Evolutionary conservation across 768 basidiomycete species (phyloP).

Genomic region (Xanthoconium purpureum): DNA sequence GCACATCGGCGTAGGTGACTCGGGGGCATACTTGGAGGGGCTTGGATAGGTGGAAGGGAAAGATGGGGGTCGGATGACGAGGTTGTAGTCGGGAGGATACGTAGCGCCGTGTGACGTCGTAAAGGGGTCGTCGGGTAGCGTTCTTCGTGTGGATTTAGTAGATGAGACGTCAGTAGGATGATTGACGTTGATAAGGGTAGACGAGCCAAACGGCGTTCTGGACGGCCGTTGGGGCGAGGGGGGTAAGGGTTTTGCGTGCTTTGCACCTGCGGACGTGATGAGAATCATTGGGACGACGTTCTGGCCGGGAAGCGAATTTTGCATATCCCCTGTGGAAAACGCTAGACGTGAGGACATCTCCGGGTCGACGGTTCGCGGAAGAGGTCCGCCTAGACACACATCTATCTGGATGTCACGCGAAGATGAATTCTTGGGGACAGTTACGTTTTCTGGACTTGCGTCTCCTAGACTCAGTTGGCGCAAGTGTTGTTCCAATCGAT

Average conservation of each 20-base stretch:
- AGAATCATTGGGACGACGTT: constrained; percentile 20
- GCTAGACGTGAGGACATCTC: background rate
- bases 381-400: background rate
- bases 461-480: constrained; percentile 19
- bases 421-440: background rate
- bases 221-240: constrained; percentile 7
- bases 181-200: constrained; percentile 10
- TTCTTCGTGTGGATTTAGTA: background rate
- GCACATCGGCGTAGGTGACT: constrained; percentile 28
- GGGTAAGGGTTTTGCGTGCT: constrained; percentile 21
- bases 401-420: constrained; percentile 9
- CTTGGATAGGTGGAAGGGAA: background rate
- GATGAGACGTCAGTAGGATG: background rate
- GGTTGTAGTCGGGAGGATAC: background rate
- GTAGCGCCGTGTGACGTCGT: background rate
- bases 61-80: constrained; percentile 16
- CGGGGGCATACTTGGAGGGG: constrained; percentile 5
- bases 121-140: constrained; percentile 16
- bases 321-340: background rate
- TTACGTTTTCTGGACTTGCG: constrained; percentile 1
- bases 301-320: background rate
- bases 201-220: constrained; percentile 13
- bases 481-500: constrained; percentile 18
- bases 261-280: constrained; percentile 26
- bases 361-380: background rate